phyloP scores from a whole-genome alignment of 441 rosid species.

The Aleurites moluccanus region DNA sequence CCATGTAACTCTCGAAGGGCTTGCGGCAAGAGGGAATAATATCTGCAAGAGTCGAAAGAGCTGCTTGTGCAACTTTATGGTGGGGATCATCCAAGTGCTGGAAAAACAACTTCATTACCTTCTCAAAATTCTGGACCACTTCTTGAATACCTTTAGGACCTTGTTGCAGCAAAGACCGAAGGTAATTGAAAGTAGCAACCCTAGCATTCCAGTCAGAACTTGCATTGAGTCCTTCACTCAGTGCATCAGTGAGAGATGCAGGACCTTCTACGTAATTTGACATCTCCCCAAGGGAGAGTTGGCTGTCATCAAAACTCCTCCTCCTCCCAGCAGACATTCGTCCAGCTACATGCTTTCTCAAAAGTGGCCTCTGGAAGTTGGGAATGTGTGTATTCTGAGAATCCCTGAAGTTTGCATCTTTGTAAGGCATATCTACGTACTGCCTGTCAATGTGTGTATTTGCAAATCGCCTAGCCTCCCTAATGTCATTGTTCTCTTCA shows the following conservation, averaged over 20 bases:
- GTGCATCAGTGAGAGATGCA: slow-evolving; percentile 80
- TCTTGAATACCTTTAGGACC: slow-evolving; percentile 95
- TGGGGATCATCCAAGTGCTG: slow-evolving; percentile 99
- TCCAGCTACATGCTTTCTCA: slow-evolving; percentile 78
- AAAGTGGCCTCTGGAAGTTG: slow-evolving; percentile 96
- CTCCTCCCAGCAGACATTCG: slow-evolving; percentile 87
- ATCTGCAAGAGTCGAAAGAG: slow-evolving; percentile 92
- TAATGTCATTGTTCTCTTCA: slow-evolving; percentile 61
- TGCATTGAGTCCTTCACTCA: slow-evolving; percentile 84
- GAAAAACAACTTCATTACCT: slow-evolving; percentile 97
- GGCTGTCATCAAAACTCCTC: slow-evolving; percentile 97
- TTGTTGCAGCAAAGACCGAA: slow-evolving; percentile 80
- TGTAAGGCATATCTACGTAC: slow-evolving; percentile 55
- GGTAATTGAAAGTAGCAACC: slow-evolving; percentile 88
- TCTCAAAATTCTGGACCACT: slow-evolving; percentile 87
- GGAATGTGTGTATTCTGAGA: slow-evolving; percentile 76
- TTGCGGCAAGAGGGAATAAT: slow-evolving; percentile 88
- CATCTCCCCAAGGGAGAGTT: slow-evolving; percentile 72
- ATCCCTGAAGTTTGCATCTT: slow-evolving; percentile 66
- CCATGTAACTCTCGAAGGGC: slow-evolving; percentile 97
- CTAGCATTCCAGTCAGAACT: slow-evolving; percentile 98
- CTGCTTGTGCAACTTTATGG: slow-evolving; percentile 99
- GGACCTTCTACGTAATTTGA: slow-evolving; percentile 86
- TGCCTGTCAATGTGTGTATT: slow-evolving; percentile 68
- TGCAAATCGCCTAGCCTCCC: slow-evolving; percentile 64